phyloP scores from a whole-genome alignment of 2,329 filamentous ascomycete genomes.

The Peltaster fructicola region DNA sequence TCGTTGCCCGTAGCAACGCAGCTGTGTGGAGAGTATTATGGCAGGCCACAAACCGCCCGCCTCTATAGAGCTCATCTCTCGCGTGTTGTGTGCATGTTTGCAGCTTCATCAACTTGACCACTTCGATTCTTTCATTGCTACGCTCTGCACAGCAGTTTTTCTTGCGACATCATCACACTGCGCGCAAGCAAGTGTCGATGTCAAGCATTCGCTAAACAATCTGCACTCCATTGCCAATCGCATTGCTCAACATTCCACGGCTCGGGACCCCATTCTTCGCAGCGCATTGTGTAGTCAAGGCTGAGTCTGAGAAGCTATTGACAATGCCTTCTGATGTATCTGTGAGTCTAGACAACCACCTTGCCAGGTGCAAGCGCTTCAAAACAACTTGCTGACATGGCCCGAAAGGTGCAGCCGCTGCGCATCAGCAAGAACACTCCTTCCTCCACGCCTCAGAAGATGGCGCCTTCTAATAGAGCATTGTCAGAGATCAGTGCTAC shows the following conservation, averaged over 20 bases:
- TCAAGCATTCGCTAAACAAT: too few relatives aligned
- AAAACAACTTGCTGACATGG: slow-evolving; percentile 7
- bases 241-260: neutral
- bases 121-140: too few relatives aligned
- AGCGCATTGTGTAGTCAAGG: slow-evolving; percentile 1
- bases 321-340: slow-evolving; percentile 3
- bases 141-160: too few relatives aligned
- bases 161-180: too few relatives aligned
- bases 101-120: too few relatives aligned
- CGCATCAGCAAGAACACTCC: slow-evolving; percentile 57
- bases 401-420: slow-evolving; percentile 51
- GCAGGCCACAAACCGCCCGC: too few relatives aligned
- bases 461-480: slow-evolving; percentile 49
- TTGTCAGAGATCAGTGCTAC: slow-evolving; percentile 79
- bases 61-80: too few relatives aligned
- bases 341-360: too few relatives aligned
- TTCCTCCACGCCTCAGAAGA: slow-evolving; percentile 44
- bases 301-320: slow-evolving; percentile 2
- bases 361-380: too few relatives aligned
- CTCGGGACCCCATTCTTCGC: neutral
- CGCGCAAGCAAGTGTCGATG: too few relatives aligned
- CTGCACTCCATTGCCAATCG: neutral
- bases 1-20: slow-evolving; percentile 1
- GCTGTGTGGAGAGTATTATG: too few relatives aligned
- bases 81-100: too few relatives aligned